These are phyloP conservation scores for Scheffersomyces lignosus DNA, from an alignment of 805 yeast genomes.

Conservation along the genomic window DNA sequence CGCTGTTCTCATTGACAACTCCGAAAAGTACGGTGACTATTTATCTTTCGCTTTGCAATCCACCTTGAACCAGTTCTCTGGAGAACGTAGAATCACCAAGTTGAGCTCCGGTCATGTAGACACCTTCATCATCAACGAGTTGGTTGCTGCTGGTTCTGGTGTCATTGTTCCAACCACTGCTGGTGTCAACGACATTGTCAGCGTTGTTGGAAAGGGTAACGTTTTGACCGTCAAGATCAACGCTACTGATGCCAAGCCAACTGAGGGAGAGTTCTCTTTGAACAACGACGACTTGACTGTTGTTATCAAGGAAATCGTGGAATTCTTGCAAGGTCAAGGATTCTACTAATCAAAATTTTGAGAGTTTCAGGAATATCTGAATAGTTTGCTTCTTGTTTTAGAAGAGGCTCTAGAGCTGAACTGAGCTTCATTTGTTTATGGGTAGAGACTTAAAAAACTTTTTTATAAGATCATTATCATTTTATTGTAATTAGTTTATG, in stretches of 20 bases:
- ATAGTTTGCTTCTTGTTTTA: no score
- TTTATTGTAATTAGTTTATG: no score
- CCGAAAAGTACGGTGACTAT: constrained; percentile 46
- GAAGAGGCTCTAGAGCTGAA: no score
- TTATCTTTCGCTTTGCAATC: constrained; percentile 84
- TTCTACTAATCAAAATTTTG: no score
- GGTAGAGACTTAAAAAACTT: no score
- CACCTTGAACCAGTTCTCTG: constrained; percentile 84
- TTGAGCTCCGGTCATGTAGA: constrained; percentile 43
- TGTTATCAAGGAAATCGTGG: constrained; percentile 71
- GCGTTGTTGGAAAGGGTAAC: constrained; percentile 54
- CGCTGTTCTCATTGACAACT: constrained; percentile 61
- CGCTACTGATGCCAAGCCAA: constrained; percentile 6
- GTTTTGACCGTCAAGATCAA: constrained; percentile 42
- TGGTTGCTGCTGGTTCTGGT: constrained; percentile 89
- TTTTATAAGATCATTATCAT: no score
- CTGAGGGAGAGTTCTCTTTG: constrained; percentile 10
- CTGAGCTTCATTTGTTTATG: no score
- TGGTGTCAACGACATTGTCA: constrained; percentile 50
- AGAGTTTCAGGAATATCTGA: no score
- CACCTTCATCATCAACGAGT: constrained; percentile 68
- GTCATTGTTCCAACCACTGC: constrained; percentile 60
- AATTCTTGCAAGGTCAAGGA: constrained; percentile 78
- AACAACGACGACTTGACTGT: constrained; percentile 19
- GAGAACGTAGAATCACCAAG: constrained; percentile 76